phyloP scores from a whole-genome alignment of 192 early-diverging fungal genomes.

The Mortierella alpina region DNA sequence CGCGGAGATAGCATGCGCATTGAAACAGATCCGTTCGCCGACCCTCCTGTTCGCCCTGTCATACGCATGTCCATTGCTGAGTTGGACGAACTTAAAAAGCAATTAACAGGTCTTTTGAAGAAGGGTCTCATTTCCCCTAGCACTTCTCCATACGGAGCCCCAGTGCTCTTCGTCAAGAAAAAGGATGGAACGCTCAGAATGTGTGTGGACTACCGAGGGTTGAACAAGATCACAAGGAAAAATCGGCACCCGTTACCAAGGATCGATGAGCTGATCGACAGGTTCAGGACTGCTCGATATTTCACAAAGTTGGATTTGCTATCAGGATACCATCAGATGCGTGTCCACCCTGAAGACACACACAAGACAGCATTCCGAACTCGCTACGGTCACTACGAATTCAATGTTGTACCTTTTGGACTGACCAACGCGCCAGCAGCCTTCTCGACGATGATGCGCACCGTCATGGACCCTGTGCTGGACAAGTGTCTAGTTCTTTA shows the following conservation, averaged over 20 bases:
- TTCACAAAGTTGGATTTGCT: conserved; percentile 60
- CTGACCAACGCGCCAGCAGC: conserved; percentile 69
- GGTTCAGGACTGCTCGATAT: conserved; percentile 9
- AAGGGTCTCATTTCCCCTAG: no score
- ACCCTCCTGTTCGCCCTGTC: no score
- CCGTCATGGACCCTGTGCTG: conserved; percentile 36
- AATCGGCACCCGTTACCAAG: conserved; percentile 61
- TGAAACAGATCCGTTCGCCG: no score
- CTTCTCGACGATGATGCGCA: conserved; percentile 61
- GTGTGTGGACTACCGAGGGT: conserved; percentile 60
- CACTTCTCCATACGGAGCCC: no score
- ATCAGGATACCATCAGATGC: conserved; percentile 57
- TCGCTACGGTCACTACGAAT: conserved; percentile 58
- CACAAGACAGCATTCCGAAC: conserved; percentile 40
- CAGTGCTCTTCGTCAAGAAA: no score
- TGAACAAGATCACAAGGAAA: conserved; percentile 61
- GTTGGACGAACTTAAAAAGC: no score
- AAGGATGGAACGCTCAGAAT: conserved; percentile 5
- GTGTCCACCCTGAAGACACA: conserved; percentile 34
- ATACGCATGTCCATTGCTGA: no score
- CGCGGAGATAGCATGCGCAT: no score
- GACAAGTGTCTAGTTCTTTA: conserved; percentile 33
- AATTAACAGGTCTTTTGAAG: no score
- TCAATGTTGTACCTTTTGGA: conserved; percentile 70
- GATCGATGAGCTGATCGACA: conserved; percentile 61